These are phyloP conservation scores for Metrosideros polymorpha DNA, from an alignment of 441 rosid genomes.

Conservation along the genomic window DNA sequence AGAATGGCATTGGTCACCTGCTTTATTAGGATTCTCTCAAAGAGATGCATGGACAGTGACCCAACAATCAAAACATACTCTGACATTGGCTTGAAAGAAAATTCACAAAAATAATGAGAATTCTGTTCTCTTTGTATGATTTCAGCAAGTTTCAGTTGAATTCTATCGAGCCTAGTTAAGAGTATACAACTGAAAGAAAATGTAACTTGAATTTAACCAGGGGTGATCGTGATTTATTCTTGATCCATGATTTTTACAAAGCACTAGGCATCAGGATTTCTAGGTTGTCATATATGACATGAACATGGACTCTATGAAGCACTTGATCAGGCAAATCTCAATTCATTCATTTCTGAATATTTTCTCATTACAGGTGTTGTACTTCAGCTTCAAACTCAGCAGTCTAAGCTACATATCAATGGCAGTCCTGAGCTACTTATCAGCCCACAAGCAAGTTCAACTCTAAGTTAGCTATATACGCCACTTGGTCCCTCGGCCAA, in stretches of 20 bases:
- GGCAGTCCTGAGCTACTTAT: background rate
- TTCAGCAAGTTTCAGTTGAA: background rate
- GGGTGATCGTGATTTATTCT: background rate
- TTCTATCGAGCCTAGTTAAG: background rate
- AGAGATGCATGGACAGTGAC: conserved; percentile 6
- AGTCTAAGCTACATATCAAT: background rate
- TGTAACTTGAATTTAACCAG: background rate
- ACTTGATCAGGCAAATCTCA: conserved; percentile 20
- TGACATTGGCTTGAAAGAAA: conserved; percentile 8
- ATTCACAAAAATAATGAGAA: background rate
- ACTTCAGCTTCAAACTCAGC: background rate
- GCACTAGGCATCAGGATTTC: background rate
- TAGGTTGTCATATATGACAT: background rate
- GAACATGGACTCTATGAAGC: conserved; percentile 20
- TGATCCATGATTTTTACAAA: background rate
- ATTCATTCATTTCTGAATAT: conserved; percentile 1
- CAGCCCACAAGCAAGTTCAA: background rate
- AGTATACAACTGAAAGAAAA: background rate
- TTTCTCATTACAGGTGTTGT: background rate
- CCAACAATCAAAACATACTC: conserved; percentile 11
- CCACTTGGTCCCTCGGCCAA: background rate
- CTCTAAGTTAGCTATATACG: background rate
- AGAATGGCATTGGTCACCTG: background rate
- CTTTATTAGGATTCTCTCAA: background rate
- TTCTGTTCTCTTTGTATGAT: background rate